Conservation (phyloP, 495 filamentous ascomycete species). For the Copromyces sp. region DNA sequence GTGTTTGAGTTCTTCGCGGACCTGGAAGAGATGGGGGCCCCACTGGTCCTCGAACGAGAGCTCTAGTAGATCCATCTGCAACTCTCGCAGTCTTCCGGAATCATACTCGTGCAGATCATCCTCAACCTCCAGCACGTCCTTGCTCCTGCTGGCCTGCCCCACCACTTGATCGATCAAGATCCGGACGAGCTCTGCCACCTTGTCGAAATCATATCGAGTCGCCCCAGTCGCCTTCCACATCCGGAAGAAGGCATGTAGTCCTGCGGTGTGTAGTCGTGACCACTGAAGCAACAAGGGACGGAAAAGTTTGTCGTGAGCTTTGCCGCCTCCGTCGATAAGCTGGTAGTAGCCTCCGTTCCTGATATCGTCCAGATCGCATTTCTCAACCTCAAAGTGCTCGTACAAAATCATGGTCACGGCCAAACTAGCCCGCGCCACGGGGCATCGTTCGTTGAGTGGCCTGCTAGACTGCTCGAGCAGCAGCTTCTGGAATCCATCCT, state of each 20-base stretch:
- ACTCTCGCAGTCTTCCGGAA: slow-evolving; percentile 59
- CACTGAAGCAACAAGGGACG: slow-evolving; percentile 84
- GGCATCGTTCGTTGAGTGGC: slow-evolving; percentile 64
- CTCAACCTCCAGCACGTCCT: slow-evolving; percentile 81
- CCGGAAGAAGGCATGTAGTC: slow-evolving; percentile 80
- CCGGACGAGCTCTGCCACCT: slow-evolving; percentile 79
- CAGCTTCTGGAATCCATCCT: slow-evolving; percentile 85
- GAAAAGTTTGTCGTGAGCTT: slow-evolving; percentile 79
- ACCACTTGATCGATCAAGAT: slow-evolving; percentile 90
- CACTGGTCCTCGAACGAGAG: slow-evolving; percentile 88
- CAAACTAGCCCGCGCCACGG: slow-evolving; percentile 77
- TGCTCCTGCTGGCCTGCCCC: slow-evolving; percentile 70
- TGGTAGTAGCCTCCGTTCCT: slow-evolving; percentile 51
- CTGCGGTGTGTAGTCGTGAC: slow-evolving; percentile 86
- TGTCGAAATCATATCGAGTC: slow-evolving; percentile 76
- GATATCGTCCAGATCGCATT: slow-evolving; percentile 70
- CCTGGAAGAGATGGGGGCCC: slow-evolving; percentile 80
- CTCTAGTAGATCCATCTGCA: slow-evolving; percentile 94
- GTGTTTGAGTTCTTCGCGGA: slow-evolving; percentile 84
- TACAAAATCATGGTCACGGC: slow-evolving; percentile 82
- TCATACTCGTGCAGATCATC: slow-evolving; percentile 82
- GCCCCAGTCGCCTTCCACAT: slow-evolving; percentile 88
- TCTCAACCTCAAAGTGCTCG: slow-evolving; percentile 92
- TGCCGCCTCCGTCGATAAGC: slow-evolving; percentile 56
- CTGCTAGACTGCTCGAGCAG: slow-evolving; percentile 81